A percentile compares a stretch with the other conserved stretches of the same genome.
Evolutionary conservation across 2,329 filamentous ascomycete species (phyloP).

Genomic region (Fonsecaea pedrosoi): DNA sequence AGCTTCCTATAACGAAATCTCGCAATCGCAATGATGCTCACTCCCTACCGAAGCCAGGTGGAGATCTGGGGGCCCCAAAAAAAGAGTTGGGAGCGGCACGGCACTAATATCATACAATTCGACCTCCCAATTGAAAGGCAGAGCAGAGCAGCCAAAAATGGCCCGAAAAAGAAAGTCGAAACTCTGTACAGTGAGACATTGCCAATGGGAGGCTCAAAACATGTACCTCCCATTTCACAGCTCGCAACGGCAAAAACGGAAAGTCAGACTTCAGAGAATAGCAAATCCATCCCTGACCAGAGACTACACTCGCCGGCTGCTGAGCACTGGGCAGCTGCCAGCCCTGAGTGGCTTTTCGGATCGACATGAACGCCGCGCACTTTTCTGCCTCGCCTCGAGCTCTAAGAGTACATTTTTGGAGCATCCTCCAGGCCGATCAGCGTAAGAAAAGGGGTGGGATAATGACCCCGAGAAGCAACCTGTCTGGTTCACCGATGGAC

Average conservation of each 20-base stretch:
- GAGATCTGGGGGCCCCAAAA: slow-evolving; percentile 1
- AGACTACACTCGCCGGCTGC: too few relatives aligned
- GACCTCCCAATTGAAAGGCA: slow-evolving; percentile 17
- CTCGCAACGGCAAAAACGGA: slow-evolving; percentile 5
- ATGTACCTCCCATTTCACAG: too few relatives aligned
- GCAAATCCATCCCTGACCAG: not conserved
- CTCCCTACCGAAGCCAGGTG: not conserved
- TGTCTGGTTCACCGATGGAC: too few relatives aligned
- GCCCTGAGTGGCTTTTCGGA: not conserved
- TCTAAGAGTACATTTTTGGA: not conserved
- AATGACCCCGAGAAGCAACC: not conserved
- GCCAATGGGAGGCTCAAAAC: slow-evolving; percentile 10
- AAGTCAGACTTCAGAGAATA: not conserved
- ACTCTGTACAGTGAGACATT: slow-evolving; percentile 12
- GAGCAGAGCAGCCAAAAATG: slow-evolving; percentile 3
- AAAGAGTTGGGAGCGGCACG: slow-evolving; percentile 11
- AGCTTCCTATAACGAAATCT: not conserved
- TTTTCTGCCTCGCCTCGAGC: not conserved
- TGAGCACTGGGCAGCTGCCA: too few relatives aligned
- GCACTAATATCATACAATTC: not conserved
- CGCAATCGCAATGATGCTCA: not conserved
- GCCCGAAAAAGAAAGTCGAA: slow-evolving; percentile 18
- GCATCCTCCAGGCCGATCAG: too few relatives aligned
- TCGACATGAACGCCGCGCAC: not conserved
- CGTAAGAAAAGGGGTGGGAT: too few relatives aligned